Conservation (phyloP, 2,329 filamentous ascomycete genomes). For the Ceratocystis eucalypticola region DNA sequence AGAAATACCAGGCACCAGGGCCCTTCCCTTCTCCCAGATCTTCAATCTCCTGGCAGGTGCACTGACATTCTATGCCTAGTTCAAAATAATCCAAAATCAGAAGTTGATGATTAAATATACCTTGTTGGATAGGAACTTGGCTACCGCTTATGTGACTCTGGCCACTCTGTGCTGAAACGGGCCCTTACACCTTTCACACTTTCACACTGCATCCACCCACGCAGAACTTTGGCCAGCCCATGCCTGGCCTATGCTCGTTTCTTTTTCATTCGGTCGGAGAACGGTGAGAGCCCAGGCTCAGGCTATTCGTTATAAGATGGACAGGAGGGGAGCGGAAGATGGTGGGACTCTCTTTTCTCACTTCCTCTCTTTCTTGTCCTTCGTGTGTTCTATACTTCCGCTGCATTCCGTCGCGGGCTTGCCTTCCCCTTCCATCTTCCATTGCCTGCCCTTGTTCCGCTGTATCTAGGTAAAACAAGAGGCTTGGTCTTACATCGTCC, state of each 20-base stretch:
- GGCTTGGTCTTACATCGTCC: background rate
- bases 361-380: background rate
- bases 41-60: background rate
- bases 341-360: background rate
- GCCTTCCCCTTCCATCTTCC: background rate
- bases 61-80: background rate
- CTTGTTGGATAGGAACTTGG: background rate
- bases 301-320: background rate
- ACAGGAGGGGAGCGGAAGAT: background rate
- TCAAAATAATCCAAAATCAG: background rate
- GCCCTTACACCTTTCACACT: background rate
- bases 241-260: background rate
- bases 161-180: background rate
- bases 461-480: background rate
- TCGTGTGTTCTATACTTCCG: background rate
- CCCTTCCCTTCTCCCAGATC: background rate
- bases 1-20: background rate
- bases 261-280: background rate
- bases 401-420: background rate
- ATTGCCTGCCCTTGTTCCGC: no score
- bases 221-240: background rate
- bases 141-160: background rate
- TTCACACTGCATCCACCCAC: background rate
- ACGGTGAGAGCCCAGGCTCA: background rate
- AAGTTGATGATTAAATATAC: background rate